Evolutionary conservation across 352 stramenopile genomes (phyloP).

Genomic region (Phytophthora capsici): DNA sequence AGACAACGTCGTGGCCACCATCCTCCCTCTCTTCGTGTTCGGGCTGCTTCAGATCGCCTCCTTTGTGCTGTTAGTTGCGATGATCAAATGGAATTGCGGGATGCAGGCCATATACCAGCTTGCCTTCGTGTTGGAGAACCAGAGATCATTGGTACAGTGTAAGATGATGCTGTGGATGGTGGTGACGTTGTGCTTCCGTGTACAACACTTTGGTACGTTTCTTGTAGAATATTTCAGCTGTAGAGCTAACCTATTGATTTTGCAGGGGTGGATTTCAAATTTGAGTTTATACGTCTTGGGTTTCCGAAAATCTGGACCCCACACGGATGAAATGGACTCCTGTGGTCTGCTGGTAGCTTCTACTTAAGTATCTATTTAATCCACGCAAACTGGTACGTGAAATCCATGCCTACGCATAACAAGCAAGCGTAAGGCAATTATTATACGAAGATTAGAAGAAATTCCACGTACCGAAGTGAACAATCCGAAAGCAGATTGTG

Average conservation of each 20-base stretch:
- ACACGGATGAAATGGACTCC: not conserved
- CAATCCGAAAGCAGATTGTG: slow-evolving; percentile 5
- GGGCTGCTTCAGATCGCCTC: slow-evolving; percentile 4
- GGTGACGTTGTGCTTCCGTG: slow-evolving; percentile 16
- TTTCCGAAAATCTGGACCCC: not conserved
- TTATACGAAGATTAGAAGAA: too few species aligned
- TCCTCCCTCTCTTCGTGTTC: slow-evolving; percentile 8
- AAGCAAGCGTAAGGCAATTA: not conserved
- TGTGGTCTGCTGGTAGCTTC: too few species aligned
- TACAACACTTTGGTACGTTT: slow-evolving; percentile 8
- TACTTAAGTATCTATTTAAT: not conserved
- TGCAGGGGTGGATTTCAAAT: not conserved
- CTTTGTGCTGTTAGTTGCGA: not conserved
- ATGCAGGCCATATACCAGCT: not conserved
- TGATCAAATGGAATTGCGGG: not conserved
- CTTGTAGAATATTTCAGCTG: not conserved
- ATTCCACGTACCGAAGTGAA: slow-evolving; percentile 10
- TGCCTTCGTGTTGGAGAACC: slow-evolving; percentile 12
- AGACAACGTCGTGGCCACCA: not conserved
- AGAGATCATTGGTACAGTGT: slow-evolving; percentile 9
- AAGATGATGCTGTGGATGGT: slow-evolving; percentile 10
- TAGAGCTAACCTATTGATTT: not conserved
- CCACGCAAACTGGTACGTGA: slow-evolving; percentile 10
- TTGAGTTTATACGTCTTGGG: not conserved
- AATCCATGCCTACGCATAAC: slow-evolving; percentile 9